Evolutionary conservation across 345 rosid species (phyloP).

Genomic region (Hirschfeldia incana): DNA sequence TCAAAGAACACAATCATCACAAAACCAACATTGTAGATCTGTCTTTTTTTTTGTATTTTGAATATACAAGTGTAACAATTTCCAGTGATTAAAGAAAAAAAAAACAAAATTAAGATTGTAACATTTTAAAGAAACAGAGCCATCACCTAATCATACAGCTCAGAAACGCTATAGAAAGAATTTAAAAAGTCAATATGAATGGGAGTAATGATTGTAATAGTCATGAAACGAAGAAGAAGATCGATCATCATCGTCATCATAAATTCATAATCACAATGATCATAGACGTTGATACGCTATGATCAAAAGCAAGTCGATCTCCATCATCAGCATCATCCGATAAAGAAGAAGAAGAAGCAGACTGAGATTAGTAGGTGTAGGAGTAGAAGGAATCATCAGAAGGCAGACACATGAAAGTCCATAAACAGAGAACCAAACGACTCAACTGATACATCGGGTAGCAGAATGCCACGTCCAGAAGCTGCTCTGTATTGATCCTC

Average conservation of each 20-base stretch:
- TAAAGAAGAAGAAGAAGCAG: constrained; percentile 25
- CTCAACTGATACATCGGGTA: constrained; percentile 54
- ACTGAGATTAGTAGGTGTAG: constrained; percentile 36
- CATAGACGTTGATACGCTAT: no score
- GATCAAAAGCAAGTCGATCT: no score
- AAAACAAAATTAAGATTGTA: constrained; percentile 4
- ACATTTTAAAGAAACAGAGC: constrained; percentile 10
- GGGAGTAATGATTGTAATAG: constrained; percentile 43
- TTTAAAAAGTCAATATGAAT: constrained; percentile 47
- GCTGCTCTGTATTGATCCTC: constrained; percentile 55
- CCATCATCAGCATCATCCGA: no score
- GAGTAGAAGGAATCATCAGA: constrained; percentile 55
- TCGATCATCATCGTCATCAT: no score
- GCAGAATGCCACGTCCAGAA: constrained; percentile 62
- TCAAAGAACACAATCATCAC: background rate
- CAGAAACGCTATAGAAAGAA: background rate
- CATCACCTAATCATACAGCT: background rate
- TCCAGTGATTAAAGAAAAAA: constrained; percentile 13
- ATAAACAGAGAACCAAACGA: constrained; percentile 59
- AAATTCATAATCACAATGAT: no score
- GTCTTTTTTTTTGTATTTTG: background rate
- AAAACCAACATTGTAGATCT: constrained; percentile 1
- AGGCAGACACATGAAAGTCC: constrained; percentile 79
- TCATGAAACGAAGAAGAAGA: constrained; percentile 31
- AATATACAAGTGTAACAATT: background rate